Percentiles rank a stretch among this genome's conserved stretches.
Evolutionary conservation across 1,284 basidiomycete genomes (phyloP).

Genomic region (Pseudozyma sp.): DNA sequence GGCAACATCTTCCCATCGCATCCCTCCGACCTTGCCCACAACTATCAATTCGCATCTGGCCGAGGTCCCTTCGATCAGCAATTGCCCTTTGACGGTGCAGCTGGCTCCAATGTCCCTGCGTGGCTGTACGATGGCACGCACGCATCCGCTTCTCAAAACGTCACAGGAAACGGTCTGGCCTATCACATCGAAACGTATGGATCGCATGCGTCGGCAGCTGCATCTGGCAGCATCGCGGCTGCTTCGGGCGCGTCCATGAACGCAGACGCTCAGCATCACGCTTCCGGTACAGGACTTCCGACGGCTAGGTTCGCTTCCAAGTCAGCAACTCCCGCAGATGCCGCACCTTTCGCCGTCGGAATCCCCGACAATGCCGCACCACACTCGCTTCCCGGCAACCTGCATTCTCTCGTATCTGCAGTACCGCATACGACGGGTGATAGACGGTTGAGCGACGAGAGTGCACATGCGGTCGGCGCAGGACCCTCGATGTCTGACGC

Average conservation of each 20-base stretch:
- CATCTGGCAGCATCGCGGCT: constrained; percentile 11
- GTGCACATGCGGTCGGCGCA: neutral
- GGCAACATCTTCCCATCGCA: constrained; percentile 5
- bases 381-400: neutral
- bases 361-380: constrained; percentile 1
- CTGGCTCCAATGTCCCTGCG: constrained; percentile 18
- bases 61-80: constrained; percentile 21
- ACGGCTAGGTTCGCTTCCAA: constrained; percentile 1
- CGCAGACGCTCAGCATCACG: constrained; percentile 1
- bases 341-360: constrained; percentile 17
- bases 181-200: constrained; percentile 25
- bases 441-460: constrained; percentile 30
- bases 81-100: constrained; percentile 15
- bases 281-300: constrained; percentile 1
- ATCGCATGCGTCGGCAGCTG: constrained; percentile 7
- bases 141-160: neutral
- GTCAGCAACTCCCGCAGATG: constrained; percentile 8
- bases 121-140: constrained; percentile 30
- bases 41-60: constrained; percentile 29
- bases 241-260: constrained; percentile 8
- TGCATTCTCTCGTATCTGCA: constrained; percentile 5
- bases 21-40: constrained; percentile 10
- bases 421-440: constrained; percentile 8
- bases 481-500: constrained; percentile 12
- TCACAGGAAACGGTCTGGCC: constrained; percentile 5